phyloP scores from a whole-genome alignment of 192 early-diverging fungal species.

The Mortierella claussenii region DNA sequence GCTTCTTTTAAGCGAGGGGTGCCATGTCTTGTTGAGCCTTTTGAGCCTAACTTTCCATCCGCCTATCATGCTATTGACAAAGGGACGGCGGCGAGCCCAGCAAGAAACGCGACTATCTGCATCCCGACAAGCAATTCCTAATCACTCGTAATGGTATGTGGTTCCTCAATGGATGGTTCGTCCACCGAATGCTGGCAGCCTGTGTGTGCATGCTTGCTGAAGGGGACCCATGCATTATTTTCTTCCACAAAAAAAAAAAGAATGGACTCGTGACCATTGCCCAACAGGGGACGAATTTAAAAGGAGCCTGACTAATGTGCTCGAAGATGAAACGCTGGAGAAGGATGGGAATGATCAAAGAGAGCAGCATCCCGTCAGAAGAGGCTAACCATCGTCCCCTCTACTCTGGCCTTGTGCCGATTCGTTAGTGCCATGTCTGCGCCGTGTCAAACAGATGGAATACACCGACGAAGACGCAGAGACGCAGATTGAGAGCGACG shows the following conservation, averaged over 20 bases:
- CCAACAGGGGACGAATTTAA: slow-evolving; percentile 28
- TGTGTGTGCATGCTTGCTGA: not conserved
- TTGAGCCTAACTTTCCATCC: too few relatives aligned
- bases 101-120: slow-evolving; percentile 88
- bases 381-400: too few relatives aligned
- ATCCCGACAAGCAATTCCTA: slow-evolving; percentile 92
- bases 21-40: too few relatives aligned
- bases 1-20: too few relatives aligned
- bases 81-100: slow-evolving; percentile 68
- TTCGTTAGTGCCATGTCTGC: slow-evolving; percentile 83
- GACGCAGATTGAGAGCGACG: slow-evolving; percentile 69
- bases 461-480: slow-evolving; percentile 71
- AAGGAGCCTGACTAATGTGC: slow-evolving; percentile 22
- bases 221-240: slow-evolving; percentile 26
- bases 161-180: not conserved
- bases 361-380: too few relatives aligned
- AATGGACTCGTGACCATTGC: slow-evolving; percentile 29
- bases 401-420: too few relatives aligned
- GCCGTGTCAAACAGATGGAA: slow-evolving; percentile 86
- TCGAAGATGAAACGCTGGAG: not conserved
- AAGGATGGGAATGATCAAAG: too few relatives aligned
- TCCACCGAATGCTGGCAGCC: not conserved
- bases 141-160: slow-evolving; percentile 86
- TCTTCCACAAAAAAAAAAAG: not conserved
- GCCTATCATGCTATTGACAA: too few relatives aligned